Percentiles rank a stretch among this genome's conserved stretches.
Conservation (phyloP, 257 asterid species). For the Jasminum sambac region DNA sequence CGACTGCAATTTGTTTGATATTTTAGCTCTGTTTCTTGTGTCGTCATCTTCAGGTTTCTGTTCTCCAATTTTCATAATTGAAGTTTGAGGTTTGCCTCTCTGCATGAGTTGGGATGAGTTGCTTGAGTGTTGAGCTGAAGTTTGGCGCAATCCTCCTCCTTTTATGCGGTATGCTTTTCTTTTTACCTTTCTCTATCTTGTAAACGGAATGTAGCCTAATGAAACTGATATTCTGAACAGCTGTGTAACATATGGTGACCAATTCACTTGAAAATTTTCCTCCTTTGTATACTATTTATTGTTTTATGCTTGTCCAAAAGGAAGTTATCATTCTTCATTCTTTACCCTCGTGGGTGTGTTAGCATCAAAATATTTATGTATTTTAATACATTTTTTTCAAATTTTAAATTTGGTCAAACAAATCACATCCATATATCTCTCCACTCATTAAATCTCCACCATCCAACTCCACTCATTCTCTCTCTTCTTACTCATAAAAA, state of each 20-base stretch:
- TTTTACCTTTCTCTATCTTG: background rate
- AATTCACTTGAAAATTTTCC: slow-evolving; percentile 5
- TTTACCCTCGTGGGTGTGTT: background rate
- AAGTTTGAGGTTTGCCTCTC: slow-evolving; percentile 16
- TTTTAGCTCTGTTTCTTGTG: slow-evolving; percentile 10
- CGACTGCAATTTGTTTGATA: slow-evolving; percentile 28
- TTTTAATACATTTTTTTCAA: no score
- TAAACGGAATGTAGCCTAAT: background rate
- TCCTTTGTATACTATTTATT: slow-evolving; percentile 4
- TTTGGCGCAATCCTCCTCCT: slow-evolving; percentile 47
- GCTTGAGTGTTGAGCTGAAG: slow-evolving; percentile 30
- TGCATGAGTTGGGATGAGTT: slow-evolving; percentile 44
- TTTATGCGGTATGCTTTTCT: slow-evolving; percentile 53
- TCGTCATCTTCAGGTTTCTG: slow-evolving; percentile 18
- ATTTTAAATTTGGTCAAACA: no score
- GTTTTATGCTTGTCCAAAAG: background rate
- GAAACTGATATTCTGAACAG: background rate
- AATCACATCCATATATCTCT: no score
- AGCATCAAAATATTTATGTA: no score
- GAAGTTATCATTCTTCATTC: background rate
- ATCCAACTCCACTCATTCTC: background rate
- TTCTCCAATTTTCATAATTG: slow-evolving; percentile 8
- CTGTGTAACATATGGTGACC: background rate
- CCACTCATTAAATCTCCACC: no score
- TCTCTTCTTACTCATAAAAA: no score